Evolutionary conservation across 495 filamentous ascomycete species (phyloP), one percentile per base, ranked within the genome.

Genomic region (Parathielavia hyrcaniae): DNA sequence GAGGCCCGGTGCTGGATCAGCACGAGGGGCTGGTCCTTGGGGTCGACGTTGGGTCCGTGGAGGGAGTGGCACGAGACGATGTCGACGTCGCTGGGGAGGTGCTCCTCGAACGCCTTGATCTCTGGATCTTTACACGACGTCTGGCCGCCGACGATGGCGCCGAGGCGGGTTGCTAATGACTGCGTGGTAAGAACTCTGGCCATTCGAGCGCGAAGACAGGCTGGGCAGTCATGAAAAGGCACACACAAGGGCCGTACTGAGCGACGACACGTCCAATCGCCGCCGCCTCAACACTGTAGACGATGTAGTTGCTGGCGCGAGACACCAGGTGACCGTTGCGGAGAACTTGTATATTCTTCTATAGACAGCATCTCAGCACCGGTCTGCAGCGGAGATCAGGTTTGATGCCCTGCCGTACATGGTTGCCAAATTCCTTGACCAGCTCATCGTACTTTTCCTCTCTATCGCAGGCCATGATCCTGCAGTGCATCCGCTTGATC

Each of bases 101-200:
- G 80, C 60, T 84, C 82, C 63, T 97, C 90, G 68, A 98, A 97
- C 1, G 92, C 91, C 40, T 84, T 84, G 63, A 97, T 92, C 72
- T 98, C 93, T 4, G 92, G 93, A 49, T 90, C 90, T 76, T 98
- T 98, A 78, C 95, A 97, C 5, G 95, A 97, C 2, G 93, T 98
- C 72, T 98, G 93, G 19, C 93, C 93, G 52, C 93, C 93, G 39
- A 98, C 93, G 58, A 98, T 91, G 44, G 95, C 93, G 53, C 87
- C 86, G 59, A 89, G 79, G 69, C 95, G 96, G 48, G 95, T 97
- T 63, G 95, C 92, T 97, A 39, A 48, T 14, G 38, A 10, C 19
- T 38, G 32, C 48, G 26, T 35, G 50, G 61, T 68, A 35, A 66
- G 54, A 65, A 58, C 9, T 55, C 47, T 32, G 48, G 48, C 48